Evolutionary conservation across 768 basidiomycete species (phyloP), one percentile per base, ranked within the genome.

Genomic region (Calocybe cyanea): DNA sequence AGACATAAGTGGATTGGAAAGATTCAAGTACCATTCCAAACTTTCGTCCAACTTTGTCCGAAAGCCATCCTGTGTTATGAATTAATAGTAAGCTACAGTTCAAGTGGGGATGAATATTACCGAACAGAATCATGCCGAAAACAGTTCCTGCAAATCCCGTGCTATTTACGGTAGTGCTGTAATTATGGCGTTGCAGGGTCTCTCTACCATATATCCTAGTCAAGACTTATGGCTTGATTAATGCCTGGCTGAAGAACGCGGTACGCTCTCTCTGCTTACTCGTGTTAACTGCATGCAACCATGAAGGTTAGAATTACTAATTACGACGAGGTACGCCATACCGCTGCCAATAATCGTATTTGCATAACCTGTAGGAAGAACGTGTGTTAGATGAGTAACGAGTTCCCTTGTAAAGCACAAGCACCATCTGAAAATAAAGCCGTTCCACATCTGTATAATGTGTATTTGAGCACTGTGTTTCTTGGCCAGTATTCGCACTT

Each of bases 381-480:
- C 5, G 34, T n/a, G n/a, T n/a, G 34, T 18, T 14, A 18, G 34
- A n/a, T n/a, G n/a, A n/a, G n/a, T n/a, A 6, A 28, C 5, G 6
- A 28, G 25, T 28, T 11, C 5, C 25, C 25, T 5, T 28, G 25
- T 28, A 28, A 28, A 28, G 25, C 5, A 11, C 25, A 25, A 21
- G 15, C 62, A 85, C 87, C 88, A 60, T 91, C 88, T 17, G 88
- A 89, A 66, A 91, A 90, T 33, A 91, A 70, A 34, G 89, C 88
- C 3, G 89, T 91, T 56, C 89, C 88, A 59, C 46, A 42, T 17
- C 37, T 25, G 15, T 9, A 31, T 30, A 30, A 28, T n/a, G n/a
- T n/a, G n/a, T n/a, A n/a, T n/a, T n/a, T n/a, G n/a, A n/a, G n/a
- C n/a, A n/a, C n/a, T n/a, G n/a, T n/a, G n/a, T n/a, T n/a, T n/a